Conservation (phyloP, 148 eudicot species). For the Bassia scoparia region DNA sequence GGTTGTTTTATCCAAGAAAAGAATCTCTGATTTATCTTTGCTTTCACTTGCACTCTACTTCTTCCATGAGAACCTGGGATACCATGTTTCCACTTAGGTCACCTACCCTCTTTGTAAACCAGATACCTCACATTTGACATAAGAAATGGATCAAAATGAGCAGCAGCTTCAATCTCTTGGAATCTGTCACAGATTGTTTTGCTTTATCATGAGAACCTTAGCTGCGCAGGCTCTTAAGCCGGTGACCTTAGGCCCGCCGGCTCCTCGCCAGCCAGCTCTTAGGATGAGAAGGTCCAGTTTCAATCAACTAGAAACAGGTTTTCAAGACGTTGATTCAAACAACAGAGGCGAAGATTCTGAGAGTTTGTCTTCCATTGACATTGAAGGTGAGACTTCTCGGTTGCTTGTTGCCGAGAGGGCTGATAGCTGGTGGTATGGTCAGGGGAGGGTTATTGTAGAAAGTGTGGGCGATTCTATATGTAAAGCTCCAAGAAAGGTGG, state of each 20-base stretch:
- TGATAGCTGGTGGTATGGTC: neutral
- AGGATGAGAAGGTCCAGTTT: neutral
- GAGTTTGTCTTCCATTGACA: slow-evolving; percentile 8
- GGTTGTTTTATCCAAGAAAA: slow-evolving; percentile 20
- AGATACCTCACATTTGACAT: slow-evolving; percentile 4
- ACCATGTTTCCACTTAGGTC: slow-evolving; percentile 14
- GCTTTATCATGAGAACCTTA: slow-evolving; percentile 36
- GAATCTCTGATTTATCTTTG: slow-evolving; percentile 16
- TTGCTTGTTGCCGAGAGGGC: slow-evolving; percentile 16
- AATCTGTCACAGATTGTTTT: slow-evolving; percentile 38
- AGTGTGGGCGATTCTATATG: neutral
- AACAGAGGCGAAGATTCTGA: slow-evolving; percentile 4
- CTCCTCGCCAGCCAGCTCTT: slow-evolving; percentile 5
- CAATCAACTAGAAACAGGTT: neutral
- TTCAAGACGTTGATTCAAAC: neutral
- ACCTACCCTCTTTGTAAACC: slow-evolving; percentile 3
- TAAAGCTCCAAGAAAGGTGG: slow-evolving; percentile 38
- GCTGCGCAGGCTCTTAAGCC: slow-evolving; percentile 43
- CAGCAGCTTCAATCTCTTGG: slow-evolving; percentile 31
- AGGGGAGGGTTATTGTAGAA: slow-evolving; percentile 6
- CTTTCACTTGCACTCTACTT: slow-evolving; percentile 30
- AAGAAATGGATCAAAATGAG: slow-evolving; percentile 25
- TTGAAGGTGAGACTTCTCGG: slow-evolving; percentile 22
- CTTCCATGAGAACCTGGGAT: slow-evolving; percentile 2
- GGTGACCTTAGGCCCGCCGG: slow-evolving; percentile 35